Percentiles rank a stretch among this genome's conserved stretches.
These are phyloP conservation scores for Cercospora citrullina DNA, from an alignment of 2,329 filamentous ascomycete species.

Conservation along the genomic window DNA sequence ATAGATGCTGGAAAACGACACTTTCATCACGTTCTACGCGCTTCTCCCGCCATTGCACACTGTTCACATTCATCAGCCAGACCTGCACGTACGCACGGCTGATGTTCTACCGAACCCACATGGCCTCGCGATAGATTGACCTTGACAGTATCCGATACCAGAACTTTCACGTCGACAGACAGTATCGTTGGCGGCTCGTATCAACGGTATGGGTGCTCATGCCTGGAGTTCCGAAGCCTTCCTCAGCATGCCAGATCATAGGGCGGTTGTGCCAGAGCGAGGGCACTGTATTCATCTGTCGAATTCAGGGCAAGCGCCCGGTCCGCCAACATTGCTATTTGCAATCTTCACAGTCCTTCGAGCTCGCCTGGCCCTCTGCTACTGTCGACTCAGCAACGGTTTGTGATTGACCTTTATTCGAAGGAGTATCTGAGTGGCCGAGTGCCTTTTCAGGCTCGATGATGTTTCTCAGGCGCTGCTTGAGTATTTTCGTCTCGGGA, in stretches of 20 bases:
- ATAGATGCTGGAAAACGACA: not conserved
- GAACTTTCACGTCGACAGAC: not conserved
- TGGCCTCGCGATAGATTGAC: no score
- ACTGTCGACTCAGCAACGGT: not conserved
- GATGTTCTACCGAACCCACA: no score
- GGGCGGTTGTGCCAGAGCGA: not conserved
- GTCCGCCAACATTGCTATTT: not conserved
- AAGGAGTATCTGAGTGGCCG: constrained; percentile 63
- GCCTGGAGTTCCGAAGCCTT: not conserved
- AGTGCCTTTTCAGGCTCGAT: constrained; percentile 76
- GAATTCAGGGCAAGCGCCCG: not conserved
- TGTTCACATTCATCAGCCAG: no score
- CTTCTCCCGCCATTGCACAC: no score
- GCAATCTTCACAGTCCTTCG: constrained; percentile 19
- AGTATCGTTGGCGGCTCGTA: not conserved
- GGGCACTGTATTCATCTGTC: not conserved
- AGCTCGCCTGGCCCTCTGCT: not conserved
- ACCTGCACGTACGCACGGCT: not conserved
- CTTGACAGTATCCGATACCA: not conserved
- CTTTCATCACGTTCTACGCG: not conserved
- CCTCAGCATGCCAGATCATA: not conserved
- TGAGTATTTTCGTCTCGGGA: constrained; percentile 89
- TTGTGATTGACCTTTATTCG: constrained; percentile 24
- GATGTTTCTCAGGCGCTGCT: constrained; percentile 77
- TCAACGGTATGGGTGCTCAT: not conserved